Conservation (phyloP, 2,329 filamentous ascomycete species). For the Sporothrix pseudoabietina region DNA sequence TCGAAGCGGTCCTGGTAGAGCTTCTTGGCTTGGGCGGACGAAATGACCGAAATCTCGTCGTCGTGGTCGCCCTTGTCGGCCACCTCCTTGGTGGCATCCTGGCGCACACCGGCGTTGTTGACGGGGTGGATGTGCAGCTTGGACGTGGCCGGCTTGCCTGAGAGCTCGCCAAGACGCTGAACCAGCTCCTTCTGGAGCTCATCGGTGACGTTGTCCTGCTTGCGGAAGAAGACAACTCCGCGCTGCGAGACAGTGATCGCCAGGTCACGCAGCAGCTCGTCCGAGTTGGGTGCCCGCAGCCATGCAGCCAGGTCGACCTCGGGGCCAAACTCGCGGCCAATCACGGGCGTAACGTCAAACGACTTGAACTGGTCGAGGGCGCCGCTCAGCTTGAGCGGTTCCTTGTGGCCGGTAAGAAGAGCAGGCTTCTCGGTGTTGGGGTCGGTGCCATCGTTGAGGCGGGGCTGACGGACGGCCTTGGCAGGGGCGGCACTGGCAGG, state of each 20-base stretch:
- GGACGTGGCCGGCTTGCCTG: slow-evolving; percentile 48
- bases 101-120: slow-evolving; percentile 30
- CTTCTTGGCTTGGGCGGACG: slow-evolving; percentile 43
- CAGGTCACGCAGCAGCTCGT: slow-evolving; percentile 60
- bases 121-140: slow-evolving; percentile 56
- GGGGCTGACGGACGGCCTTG: background rate
- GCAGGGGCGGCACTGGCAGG: background rate
- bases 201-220: slow-evolving; percentile 45
- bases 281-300: slow-evolving; percentile 56
- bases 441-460: slow-evolving; percentile 16
- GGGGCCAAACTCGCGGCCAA: slow-evolving; percentile 56
- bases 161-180: slow-evolving; percentile 33
- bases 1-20: slow-evolving; percentile 27
- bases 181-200: slow-evolving; percentile 32
- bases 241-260: slow-evolving; percentile 59
- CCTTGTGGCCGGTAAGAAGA: slow-evolving; percentile 29
- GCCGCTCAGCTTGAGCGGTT: slow-evolving; percentile 39
- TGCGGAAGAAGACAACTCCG: slow-evolving; percentile 54
- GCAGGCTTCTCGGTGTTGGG: background rate
- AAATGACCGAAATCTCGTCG: slow-evolving; percentile 54
- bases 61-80: slow-evolving; percentile 21
- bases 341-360: slow-evolving; percentile 56
- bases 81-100: slow-evolving; percentile 23
- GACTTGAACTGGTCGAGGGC: slow-evolving; percentile 48
- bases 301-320: slow-evolving; percentile 54